Conservation (phyloP, 495 filamentous ascomycete genomes). For the Annulohypoxylon stygium region DNA sequence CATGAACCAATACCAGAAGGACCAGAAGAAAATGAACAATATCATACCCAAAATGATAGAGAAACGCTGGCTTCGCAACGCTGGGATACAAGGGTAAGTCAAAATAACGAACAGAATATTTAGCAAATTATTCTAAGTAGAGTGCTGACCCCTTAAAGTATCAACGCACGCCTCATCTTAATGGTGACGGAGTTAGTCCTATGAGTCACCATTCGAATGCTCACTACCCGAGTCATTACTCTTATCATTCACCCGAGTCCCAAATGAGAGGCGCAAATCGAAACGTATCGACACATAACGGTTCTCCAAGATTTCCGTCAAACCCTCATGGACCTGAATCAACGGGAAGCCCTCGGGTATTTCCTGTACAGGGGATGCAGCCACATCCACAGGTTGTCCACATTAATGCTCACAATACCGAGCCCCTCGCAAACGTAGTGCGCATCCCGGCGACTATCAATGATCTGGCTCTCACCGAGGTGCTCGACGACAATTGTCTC, state of each 20-base stretch:
- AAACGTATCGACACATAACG: neutral
- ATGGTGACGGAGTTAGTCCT: neutral
- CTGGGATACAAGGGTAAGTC: neutral
- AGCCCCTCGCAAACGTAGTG: slow-evolving; percentile 12
- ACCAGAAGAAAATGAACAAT: neutral
- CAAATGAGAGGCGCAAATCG: neutral
- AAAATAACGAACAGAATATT: neutral
- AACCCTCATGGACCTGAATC: neutral
- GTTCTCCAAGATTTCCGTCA: neutral
- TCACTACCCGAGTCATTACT: neutral
- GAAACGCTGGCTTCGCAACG: neutral
- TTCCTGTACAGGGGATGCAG: neutral
- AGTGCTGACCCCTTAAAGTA: neutral
- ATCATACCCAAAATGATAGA: neutral
- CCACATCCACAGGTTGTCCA: neutral
- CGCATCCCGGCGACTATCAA: slow-evolving; percentile 9
- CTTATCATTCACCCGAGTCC: neutral
- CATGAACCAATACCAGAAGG: neutral
- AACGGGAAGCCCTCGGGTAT: neutral
- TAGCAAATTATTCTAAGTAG: neutral
- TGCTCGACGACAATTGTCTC: neutral
- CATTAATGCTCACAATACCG: neutral
- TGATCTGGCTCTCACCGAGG: neutral
- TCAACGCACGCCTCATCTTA: neutral
- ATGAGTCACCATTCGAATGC: neutral